Percentiles rank a stretch among this genome's conserved stretches.
Evolutionary conservation across 1,139 yeast genomes (phyloP).

Genomic region (Hansenula sp.): DNA sequence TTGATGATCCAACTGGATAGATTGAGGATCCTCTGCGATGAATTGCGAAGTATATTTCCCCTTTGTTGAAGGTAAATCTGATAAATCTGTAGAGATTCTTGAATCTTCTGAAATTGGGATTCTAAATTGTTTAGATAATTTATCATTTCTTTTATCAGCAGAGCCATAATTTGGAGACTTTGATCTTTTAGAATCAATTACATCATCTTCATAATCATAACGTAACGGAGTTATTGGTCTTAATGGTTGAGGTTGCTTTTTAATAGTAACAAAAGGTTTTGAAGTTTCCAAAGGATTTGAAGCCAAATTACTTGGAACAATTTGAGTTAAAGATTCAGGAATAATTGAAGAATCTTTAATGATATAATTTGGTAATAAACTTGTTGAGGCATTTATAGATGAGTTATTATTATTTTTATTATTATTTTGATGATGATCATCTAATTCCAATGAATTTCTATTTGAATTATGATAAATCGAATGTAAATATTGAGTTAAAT

Average conservation of each 20-base stretch:
- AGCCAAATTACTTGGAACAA: slow-evolving; percentile 65
- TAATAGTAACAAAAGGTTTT: slow-evolving; percentile 67
- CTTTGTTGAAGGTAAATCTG: slow-evolving; percentile 6
- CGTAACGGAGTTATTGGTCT: slow-evolving; percentile 11
- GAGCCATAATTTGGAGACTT: slow-evolving; percentile 21
- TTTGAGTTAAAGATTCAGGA: slow-evolving; percentile 26
- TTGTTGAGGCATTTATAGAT: slow-evolving; percentile 2
- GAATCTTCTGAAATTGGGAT: slow-evolving; percentile 4
- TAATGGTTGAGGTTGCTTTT: slow-evolving; percentile 36
- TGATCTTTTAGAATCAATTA: slow-evolving; percentile 6
- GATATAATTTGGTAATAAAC: slow-evolving; percentile 1
- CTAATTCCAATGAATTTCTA: slow-evolving; percentile 16
- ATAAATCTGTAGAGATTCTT: slow-evolving; percentile 15
- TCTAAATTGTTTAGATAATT: slow-evolving; percentile 11
- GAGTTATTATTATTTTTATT: neutral
- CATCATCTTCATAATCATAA: slow-evolving; percentile 8
- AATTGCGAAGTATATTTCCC: neutral
- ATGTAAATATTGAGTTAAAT: slow-evolving; percentile 66
- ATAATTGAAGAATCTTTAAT: slow-evolving; percentile 10
- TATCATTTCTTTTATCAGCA: slow-evolving; percentile 2
- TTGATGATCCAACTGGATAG: neutral
- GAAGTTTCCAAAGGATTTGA: slow-evolving; percentile 74
- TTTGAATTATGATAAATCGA: slow-evolving; percentile 33
- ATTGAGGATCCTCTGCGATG: neutral
- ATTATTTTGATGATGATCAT: neutral